phyloP scores from a whole-genome alignment of 768 basidiomycete species.

The Albatrellus ellisii region DNA sequence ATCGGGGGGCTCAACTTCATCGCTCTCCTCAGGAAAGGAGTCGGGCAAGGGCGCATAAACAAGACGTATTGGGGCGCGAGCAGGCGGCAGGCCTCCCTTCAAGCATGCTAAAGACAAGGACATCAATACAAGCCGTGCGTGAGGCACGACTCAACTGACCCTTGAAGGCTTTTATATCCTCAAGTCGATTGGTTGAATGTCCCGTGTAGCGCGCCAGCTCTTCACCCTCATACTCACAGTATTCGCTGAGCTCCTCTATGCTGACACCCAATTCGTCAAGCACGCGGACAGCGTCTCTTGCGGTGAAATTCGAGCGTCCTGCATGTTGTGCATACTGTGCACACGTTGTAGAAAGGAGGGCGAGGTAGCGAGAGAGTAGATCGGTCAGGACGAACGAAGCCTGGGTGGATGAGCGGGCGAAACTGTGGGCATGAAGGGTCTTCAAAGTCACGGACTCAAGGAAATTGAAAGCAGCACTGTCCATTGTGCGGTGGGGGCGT shows the following conservation, averaged over 20 bases:
- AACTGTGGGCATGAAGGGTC: constrained; percentile 66
- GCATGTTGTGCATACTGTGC: constrained; percentile 66
- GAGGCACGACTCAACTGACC: constrained; percentile 31
- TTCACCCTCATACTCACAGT: constrained; percentile 48
- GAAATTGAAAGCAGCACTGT: constrained; percentile 40
- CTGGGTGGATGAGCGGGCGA: constrained; percentile 63
- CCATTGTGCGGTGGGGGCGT: no score
- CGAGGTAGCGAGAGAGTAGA: constrained; percentile 61
- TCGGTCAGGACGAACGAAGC: constrained; percentile 62
- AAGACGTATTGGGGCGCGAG: constrained; percentile 43
- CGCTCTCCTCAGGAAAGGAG: constrained; percentile 17
- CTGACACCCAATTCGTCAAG: constrained; percentile 66
- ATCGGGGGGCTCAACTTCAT: constrained; percentile 22
- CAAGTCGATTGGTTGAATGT: constrained; percentile 48
- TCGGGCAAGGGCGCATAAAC: constrained; percentile 23
- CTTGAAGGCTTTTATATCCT: constrained; percentile 64
- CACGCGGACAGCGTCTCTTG: constrained; percentile 48
- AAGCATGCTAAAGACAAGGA: constrained; percentile 40
- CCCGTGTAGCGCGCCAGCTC: constrained; percentile 59
- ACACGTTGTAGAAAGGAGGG: constrained; percentile 50
- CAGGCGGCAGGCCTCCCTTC: constrained; percentile 38
- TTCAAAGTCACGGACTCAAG: constrained; percentile 56
- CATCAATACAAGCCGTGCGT: constrained; percentile 16
- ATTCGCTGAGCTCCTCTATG: constrained; percentile 57
- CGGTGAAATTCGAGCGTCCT: constrained; percentile 44